Conservation (phyloP, 2,329 filamentous ascomycete genomes). For the Microthyrium microscopicum region DNA sequence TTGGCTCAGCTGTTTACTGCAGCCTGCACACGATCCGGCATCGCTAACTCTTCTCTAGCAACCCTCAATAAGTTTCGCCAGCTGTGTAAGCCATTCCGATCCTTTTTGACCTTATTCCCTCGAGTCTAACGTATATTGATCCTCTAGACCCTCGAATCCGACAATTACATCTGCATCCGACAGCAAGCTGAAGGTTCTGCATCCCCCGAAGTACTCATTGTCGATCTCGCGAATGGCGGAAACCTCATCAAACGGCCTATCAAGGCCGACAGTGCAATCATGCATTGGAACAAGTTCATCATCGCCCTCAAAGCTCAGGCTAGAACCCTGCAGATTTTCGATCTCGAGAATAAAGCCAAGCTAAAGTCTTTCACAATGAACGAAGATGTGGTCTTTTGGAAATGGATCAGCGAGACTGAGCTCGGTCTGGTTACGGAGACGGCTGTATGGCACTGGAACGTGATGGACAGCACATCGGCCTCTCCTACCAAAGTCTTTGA, state of each 20-base stretch:
- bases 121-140: not conserved
- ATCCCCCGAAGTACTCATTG: constrained; percentile 85
- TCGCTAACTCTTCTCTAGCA: not conserved
- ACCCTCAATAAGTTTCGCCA: not conserved
- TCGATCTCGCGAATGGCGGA: constrained; percentile 96
- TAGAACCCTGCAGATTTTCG: constrained; percentile 93
- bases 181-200: constrained; percentile 77
- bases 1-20: constrained; percentile 9
- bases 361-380: constrained; percentile 93
- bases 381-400: constrained; percentile 98
- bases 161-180: constrained; percentile 88
- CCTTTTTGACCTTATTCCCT: not conserved
- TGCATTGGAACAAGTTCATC: constrained; percentile 94
- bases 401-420: constrained; percentile 86
- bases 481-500: constrained; percentile 81
- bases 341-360: constrained; percentile 82
- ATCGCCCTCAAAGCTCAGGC: constrained; percentile 93
- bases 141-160: constrained; percentile 70
- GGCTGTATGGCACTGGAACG: constrained; percentile 93
- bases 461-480: constrained; percentile 62
- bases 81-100: not conserved
- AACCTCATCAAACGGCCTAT: constrained; percentile 88
- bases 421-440: constrained; percentile 82
- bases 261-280: constrained; percentile 98
- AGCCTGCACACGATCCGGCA: not conserved